phyloP scores from a whole-genome alignment of 1,284 basidiomycete species.

The Acaromyces ingoldii region DNA sequence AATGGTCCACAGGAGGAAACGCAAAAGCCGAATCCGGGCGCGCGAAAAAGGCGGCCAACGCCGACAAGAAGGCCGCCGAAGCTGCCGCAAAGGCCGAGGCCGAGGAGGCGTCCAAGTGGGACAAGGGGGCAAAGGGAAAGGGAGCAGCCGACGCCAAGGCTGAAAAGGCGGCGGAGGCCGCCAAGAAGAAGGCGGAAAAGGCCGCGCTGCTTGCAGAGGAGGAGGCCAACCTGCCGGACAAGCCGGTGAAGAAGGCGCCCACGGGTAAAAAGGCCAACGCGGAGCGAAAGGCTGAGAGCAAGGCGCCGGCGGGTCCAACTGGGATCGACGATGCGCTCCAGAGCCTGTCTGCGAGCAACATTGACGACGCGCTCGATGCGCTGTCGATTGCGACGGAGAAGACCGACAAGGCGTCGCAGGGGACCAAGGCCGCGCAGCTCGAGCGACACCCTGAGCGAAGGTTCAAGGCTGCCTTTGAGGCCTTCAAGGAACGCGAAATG shows the following conservation, averaged over 20 bases:
- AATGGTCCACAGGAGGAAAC: slow-evolving; percentile 16
- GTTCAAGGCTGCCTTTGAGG: slow-evolving; percentile 73
- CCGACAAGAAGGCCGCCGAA: slow-evolving; percentile 65
- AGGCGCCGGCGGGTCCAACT: slow-evolving; percentile 1
- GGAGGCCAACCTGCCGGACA: slow-evolving; percentile 65
- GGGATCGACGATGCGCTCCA: slow-evolving; percentile 34
- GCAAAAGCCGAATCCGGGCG: slow-evolving; percentile 32
- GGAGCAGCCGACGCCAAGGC: slow-evolving; percentile 71
- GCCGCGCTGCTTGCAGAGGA: slow-evolving; percentile 67
- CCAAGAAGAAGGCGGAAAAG: slow-evolving; percentile 56
- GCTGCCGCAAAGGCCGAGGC: slow-evolving; percentile 61
- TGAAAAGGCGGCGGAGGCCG: slow-evolving; percentile 55
- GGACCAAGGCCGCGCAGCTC: slow-evolving; percentile 65
- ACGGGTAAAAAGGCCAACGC: slow-evolving; percentile 40
- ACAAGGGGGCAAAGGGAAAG: slow-evolving; percentile 62
- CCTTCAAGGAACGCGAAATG: slow-evolving; percentile 82
- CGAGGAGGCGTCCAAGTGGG: slow-evolving; percentile 74
- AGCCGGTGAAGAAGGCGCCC: slow-evolving; percentile 64
- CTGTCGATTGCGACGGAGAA: slow-evolving; percentile 82
- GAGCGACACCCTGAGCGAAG: slow-evolving; percentile 90
- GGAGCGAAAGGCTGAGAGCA: slow-evolving; percentile 8
- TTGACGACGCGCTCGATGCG: slow-evolving; percentile 88
- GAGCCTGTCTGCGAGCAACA: slow-evolving; percentile 71
- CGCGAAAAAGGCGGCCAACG: slow-evolving; percentile 89
- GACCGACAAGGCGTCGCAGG: slow-evolving; percentile 76